A percentile compares a stretch with the other conserved stretches of the same genome.
Conservation (phyloP, 352 stramenopile species). For the Pythium brassicae region DNA sequence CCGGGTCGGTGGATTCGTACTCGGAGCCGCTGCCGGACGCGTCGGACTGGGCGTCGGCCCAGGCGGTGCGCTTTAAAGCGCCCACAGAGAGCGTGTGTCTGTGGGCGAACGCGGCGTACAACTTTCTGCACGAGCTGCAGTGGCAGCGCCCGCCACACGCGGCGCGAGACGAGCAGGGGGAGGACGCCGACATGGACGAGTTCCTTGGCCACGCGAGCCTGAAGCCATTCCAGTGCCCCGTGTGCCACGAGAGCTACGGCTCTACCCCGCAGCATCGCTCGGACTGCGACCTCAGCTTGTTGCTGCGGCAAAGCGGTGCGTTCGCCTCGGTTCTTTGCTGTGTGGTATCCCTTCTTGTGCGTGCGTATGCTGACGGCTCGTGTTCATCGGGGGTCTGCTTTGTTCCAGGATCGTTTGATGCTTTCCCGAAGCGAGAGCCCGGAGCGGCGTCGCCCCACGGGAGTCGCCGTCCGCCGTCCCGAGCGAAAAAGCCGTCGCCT, state of each 20-base stretch:
- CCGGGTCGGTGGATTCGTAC: conserved; percentile 22
- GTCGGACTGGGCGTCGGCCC: conserved; percentile 20
- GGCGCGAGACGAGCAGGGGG: conserved; percentile 13
- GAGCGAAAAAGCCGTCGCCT: conserved; percentile 1
- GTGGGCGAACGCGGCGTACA: conserved; percentile 73
- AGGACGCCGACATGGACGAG: conserved; percentile 34
- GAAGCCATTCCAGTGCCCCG: conserved; percentile 41
- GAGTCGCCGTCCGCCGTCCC: background rate
- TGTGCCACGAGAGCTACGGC: conserved; percentile 44
- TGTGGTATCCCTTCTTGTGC: background rate
- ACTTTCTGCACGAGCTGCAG: conserved; percentile 63
- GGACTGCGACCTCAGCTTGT: conserved; percentile 57
- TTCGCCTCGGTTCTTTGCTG: background rate
- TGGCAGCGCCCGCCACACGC: conserved; percentile 34
- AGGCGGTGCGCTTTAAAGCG: conserved; percentile 40
- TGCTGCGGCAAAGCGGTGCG: conserved; percentile 50
- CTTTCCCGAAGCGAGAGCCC: conserved; percentile 1
- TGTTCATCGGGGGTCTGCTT: background rate
- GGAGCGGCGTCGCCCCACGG: background rate
- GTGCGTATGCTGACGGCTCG: background rate
- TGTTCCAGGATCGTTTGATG: conserved; percentile 10
- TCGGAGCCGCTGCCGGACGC: conserved; percentile 18
- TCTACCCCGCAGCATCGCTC: conserved; percentile 31
- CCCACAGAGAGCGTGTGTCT: conserved; percentile 49
- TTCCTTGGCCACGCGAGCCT: conserved; percentile 26